Evolutionary conservation across 805 yeast genomes (phyloP), one percentile per base, ranked within the genome.

Genomic region (Metschnikowia henanensis): DNA sequence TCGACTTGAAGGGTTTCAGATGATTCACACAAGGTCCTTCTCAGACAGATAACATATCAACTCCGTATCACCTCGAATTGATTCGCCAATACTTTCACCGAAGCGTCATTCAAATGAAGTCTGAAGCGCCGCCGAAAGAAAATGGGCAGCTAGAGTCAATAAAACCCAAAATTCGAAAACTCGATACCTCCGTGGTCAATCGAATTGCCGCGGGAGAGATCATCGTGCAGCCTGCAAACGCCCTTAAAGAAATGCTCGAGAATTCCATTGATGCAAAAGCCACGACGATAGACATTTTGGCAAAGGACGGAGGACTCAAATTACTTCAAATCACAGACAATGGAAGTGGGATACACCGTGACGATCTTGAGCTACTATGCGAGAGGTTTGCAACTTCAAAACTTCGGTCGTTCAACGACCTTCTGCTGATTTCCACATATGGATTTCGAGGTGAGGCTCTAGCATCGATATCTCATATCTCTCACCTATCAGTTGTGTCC

Each of bases 391-490:
- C 98, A 18, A 94, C 99, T 0, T 90, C 97, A 0, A 94, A 94
- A 62, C 65, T 94, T 19, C 49, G 64, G 1, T 72, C 66, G 7
- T 92, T 86, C 60, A 92, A 87, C 39, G 99, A 94, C 60, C 73
- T 94, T 45, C 68, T 70, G 38, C 61, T 73, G 4, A 78, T 94
- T 19, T 68, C 77, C 18, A 91, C 98, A 0, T 89, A 89, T 61
- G 99, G 99, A 4, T 94, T 94, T 61, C 74, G 99, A 43, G 99
- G 99, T 13, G 99, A 94, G 63, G 99, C 99, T 0, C 70, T 94
- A 37, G 97, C 98, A 1, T 83, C 94, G 59, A 91, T 94, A 6
- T 89, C 97, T 0, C 97, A 92, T 58, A 84, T 94, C 17, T 76
- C 97, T 0, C 84, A 90, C 45, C 68, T 94, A 1, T 75, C 88